phyloP scores from a whole-genome alignment of 176 grass and related monocot species.

The Rhynchospora tenuis region DNA sequence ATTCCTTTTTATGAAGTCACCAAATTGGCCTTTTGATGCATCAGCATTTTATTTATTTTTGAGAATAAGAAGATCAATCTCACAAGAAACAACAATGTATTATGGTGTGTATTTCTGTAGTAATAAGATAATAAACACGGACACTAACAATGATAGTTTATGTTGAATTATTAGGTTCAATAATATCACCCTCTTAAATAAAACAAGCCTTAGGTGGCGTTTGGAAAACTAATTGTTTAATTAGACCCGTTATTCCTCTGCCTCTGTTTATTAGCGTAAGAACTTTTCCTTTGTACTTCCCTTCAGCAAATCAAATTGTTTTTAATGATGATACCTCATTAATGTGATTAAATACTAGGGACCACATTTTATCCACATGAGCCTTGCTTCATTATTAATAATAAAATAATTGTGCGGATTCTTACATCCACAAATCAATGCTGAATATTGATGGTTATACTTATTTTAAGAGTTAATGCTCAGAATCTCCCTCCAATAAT shows the following conservation, averaged over 20 bases:
- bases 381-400: neutral
- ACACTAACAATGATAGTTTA: neutral
- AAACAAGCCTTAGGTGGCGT: neutral
- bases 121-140: neutral
- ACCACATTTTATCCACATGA: neutral
- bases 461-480: neutral
- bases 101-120: neutral
- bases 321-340: neutral
- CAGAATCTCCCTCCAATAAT: neutral
- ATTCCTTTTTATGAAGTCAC: neutral
- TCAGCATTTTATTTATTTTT: neutral
- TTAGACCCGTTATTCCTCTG: neutral
- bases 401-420: neutral
- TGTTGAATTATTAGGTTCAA: constrained; percentile 5
- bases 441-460: neutral
- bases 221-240: neutral
- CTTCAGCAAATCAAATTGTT: neutral
- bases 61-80: neutral
- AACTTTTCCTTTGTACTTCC: neutral
- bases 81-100: neutral
- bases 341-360: neutral
- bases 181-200: constrained; percentile 4
- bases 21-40: neutral
- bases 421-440: neutral
- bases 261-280: neutral